These are phyloP conservation scores for Coemansia sp. DNA, from an alignment of 192 early-diverging fungal species.

Conservation along the genomic window DNA sequence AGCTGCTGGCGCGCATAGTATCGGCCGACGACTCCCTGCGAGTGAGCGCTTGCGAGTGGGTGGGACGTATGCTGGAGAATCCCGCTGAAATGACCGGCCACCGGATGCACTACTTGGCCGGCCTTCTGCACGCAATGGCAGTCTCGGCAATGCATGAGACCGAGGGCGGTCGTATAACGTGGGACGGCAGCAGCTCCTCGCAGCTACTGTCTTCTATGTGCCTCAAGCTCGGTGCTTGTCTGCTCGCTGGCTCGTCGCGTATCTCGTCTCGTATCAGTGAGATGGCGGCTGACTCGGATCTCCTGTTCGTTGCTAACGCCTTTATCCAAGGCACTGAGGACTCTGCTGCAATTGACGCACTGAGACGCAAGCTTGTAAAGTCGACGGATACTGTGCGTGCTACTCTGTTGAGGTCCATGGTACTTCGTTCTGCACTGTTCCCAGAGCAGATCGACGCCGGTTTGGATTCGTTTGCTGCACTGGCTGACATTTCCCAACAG, in stretches of 20 bases:
- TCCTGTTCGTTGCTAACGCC: conserved; percentile 19
- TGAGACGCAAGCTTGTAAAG: background rate
- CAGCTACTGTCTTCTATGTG: conserved; percentile 1
- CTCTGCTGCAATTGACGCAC: background rate
- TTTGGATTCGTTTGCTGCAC: background rate
- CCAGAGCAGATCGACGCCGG: background rate
- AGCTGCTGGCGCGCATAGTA: conserved; percentile 25
- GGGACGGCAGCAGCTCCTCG: conserved; percentile 20
- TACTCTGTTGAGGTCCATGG: conserved; percentile 13
- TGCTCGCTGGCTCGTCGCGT: conserved; percentile 3
- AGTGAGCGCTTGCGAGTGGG: conserved; percentile 19
- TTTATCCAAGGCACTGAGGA: conserved; percentile 25
- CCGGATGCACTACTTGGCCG: conserved; percentile 1
- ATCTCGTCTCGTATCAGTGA: background rate
- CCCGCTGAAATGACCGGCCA: background rate
- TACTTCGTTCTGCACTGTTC: conserved; percentile 7
- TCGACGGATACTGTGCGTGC: background rate
- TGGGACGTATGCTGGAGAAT: background rate
- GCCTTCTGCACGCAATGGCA: conserved; percentile 17
- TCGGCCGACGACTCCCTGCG: conserved; percentile 19
- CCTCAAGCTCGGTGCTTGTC: conserved; percentile 5
- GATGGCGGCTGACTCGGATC: background rate
- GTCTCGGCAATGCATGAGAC: background rate
- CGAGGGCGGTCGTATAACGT: conserved; percentile 7
- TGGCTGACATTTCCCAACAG: background rate